These are phyloP conservation scores for Arctium minus DNA, from an alignment of 129 eudicot species.

Conservation along the genomic window DNA sequence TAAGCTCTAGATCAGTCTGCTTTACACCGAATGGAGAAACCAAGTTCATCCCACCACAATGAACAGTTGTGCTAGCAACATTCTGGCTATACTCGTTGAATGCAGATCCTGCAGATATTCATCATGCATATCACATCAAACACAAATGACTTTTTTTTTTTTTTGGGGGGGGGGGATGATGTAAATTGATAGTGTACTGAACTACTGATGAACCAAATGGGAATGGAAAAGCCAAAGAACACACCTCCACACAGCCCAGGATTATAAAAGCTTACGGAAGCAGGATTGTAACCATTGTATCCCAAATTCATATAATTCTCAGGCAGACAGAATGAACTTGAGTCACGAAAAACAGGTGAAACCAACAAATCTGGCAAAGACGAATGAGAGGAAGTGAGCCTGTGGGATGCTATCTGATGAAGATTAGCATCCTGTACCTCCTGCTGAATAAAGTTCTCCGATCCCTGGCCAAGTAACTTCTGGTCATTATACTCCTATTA, in stretches of 20 bases:
- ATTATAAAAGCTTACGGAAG: neutral
- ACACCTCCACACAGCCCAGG: conserved; percentile 32
- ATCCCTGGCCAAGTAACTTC: conserved; percentile 19
- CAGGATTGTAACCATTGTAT: neutral
- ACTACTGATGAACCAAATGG: neutral
- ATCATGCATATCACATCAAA: conserved; percentile 6
- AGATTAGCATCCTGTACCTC: conserved; percentile 27
- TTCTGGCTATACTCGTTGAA: conserved; percentile 16
- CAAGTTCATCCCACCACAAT: conserved; percentile 28
- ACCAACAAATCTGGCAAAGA: conserved; percentile 24
- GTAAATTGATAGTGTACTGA: neutral
- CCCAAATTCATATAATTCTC: conserved; percentile 24
- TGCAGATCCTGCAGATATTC: conserved; percentile 34
- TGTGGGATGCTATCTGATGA: conserved; percentile 19
- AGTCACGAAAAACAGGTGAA: conserved; percentile 20
- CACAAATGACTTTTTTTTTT: neutral
- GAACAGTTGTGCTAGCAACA: conserved; percentile 3
- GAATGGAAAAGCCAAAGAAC: conserved; percentile 13
- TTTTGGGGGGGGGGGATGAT: too few species aligned
- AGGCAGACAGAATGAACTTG: conserved; percentile 5
- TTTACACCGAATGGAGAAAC: conserved; percentile 25
- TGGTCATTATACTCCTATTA: conserved; percentile 23
- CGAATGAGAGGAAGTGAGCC: conserved; percentile 10
- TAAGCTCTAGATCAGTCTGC: conserved; percentile 31
- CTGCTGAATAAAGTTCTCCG: conserved; percentile 24